Base-by-base conservation (phyloP, 371 early-diverging fungal species). In the Rhizomucor pusillus region DNA sequence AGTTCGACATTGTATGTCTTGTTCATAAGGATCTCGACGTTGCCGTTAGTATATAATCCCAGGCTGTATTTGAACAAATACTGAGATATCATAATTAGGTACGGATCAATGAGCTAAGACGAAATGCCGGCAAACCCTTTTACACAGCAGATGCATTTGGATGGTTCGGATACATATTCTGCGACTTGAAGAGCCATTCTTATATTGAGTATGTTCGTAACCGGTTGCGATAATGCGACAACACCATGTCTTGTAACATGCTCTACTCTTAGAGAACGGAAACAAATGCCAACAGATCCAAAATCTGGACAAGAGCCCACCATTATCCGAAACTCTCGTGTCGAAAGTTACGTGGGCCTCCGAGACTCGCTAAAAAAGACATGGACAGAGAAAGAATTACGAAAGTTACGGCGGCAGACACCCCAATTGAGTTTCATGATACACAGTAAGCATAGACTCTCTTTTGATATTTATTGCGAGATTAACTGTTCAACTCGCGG, bases 161-260 rank as follows among this genome's bases (percentile, higher is more conserved):
- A 13, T 73, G 86, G 61, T 81, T 80, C 54, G 94, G 94, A 7
- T 95, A 84, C 63, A 81, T 92, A 14, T 94, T 94, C 63, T 82
- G 82, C 50, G 95, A 96, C 71, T 63, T 94, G 50, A 66, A 60
- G 1, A 55, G 72, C 1, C 90, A 94, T 65, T 64, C 81, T 10
- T 94, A 82, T 71, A 63, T 86, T 13, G 82, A 82, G 85, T 82
- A 82, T 68, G 73, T 56, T 6, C 10, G 35, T 13, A 16, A 1
- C n/a, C 14, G 11, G 4, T 46, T 9, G 14, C 20, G n/a, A 12
- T 1, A 12, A 29, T 3, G 9, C 0, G 23, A 12, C 33, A 23
- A 35, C 12, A 5, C 29, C 16, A 23, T 4, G 0, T 10, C 9
- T 10, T 35, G 16, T 16, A 25, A 18, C 18, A 6, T 16, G 25